phyloP scores from a whole-genome alignment of 2,329 filamentous ascomycete genomes.

The Trichoderma oligosporum region DNA sequence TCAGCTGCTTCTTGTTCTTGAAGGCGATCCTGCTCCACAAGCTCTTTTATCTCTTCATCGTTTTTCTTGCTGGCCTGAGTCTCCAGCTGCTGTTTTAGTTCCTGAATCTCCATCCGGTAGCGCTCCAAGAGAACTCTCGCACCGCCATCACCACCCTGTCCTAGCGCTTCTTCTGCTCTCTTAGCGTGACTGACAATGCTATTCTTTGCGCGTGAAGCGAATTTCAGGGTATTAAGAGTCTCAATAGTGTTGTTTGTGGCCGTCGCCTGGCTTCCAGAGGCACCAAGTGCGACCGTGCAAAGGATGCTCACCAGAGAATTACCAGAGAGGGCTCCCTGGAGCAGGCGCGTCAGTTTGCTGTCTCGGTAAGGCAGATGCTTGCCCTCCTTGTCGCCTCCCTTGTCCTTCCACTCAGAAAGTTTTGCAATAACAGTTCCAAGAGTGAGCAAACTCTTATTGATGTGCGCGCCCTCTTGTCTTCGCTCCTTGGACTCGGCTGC shows the following conservation, averaged over 20 bases:
- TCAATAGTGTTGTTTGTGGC: constrained; percentile 76
- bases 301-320: constrained; percentile 95
- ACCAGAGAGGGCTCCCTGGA: constrained; percentile 89
- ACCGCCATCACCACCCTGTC: constrained; percentile 75
- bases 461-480: constrained; percentile 90
- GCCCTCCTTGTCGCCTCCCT: constrained; percentile 72
- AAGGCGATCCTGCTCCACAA: constrained; percentile 66
- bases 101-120: constrained; percentile 88
- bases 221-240: constrained; percentile 94
- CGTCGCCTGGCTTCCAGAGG: constrained; percentile 65
- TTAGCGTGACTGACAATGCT: constrained; percentile 97
- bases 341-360: constrained; percentile 89
- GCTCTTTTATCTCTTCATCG: constrained; percentile 56
- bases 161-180: constrained; percentile 83
- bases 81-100: constrained; percentile 76
- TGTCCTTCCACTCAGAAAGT: constrained; percentile 85
- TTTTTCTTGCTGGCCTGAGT: constrained; percentile 68
- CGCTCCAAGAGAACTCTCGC: constrained; percentile 85
- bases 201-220: constrained; percentile 94
- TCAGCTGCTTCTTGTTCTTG: constrained; percentile 76
- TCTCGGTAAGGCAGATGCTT: constrained; percentile 96
- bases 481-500: constrained; percentile 94
- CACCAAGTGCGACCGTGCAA: constrained; percentile 90
- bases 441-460: constrained; percentile 96
- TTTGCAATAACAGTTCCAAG: constrained; percentile 92